These are phyloP conservation scores for Aspergillus sparsus DNA, from an alignment of 495 filamentous ascomycete genomes.

Conservation along the genomic window DNA sequence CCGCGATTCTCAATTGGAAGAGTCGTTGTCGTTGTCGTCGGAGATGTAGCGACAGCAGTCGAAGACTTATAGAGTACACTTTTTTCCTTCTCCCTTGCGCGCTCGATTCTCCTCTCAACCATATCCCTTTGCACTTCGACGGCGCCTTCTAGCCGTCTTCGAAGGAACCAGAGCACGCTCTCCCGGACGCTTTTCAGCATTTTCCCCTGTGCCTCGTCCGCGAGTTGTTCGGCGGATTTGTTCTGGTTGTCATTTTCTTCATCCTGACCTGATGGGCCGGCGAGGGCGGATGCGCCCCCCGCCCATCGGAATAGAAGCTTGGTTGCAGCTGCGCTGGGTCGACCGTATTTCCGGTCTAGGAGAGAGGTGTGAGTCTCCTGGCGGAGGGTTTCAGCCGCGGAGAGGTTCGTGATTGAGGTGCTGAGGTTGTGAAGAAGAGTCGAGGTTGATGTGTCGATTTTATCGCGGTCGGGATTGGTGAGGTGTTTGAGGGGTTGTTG, in stretches of 20 bases:
- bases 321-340: constrained; percentile 24
- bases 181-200: constrained; percentile 65
- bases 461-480: constrained; percentile 69
- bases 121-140: constrained; percentile 77
- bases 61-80: constrained; percentile 72
- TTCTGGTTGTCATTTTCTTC: neutral
- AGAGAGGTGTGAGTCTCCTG: constrained; percentile 67
- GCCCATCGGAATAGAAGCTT: constrained; percentile 27
- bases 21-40: neutral
- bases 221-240: constrained; percentile 63
- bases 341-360: constrained; percentile 67
- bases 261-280: neutral
- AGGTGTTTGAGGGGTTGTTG: constrained; percentile 33
- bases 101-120: constrained; percentile 83
- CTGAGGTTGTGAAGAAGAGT: constrained; percentile 80
- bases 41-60: neutral
- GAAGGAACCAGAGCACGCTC: constrained; percentile 78
- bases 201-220: constrained; percentile 66
- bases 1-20: constrained; percentile 1
- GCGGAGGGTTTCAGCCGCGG: constrained; percentile 79
- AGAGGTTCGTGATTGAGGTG: constrained; percentile 70
- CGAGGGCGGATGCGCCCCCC: constrained; percentile 14
- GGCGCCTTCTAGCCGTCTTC: constrained; percentile 70
- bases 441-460: constrained; percentile 83
- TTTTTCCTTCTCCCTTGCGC: constrained; percentile 86